Evolutionary conservation across 768 basidiomycete genomes (phyloP), one percentile per base, ranked within the genome.

Genomic region (Pleurotus cornucopiae): DNA sequence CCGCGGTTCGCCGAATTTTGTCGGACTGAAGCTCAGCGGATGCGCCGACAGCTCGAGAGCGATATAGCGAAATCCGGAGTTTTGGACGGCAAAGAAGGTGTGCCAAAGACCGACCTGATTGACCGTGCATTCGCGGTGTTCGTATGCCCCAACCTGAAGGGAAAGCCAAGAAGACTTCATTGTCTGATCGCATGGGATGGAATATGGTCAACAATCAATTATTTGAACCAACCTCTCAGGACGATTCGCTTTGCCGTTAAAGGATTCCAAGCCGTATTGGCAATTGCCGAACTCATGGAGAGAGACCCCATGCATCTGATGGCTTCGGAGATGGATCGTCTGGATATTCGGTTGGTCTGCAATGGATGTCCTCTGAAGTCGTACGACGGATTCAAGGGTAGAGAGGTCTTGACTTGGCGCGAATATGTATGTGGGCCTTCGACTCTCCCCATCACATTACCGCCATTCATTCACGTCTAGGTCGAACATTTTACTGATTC

Each of bases 141-240:
- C 23, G 51, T 53, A 14, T 53, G 51, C 21, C 51, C 51, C 18
- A 53, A 53, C 14, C 23, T 53, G 39, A 53, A 53, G 39, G 51
- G 51, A 16, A 53, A 53, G 39, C 51, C 51, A 9, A 34, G 51
- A 6, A 37, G 51, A 18, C 51, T 53, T 3, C 51, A 53, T 41
- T 53, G 51, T 21, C 41, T 43, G 51, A 53, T 53, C 21, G 51
- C 38, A n/a, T 53, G 51, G 51, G 26, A n/a, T 18, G 51, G 51
- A 2, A 53, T 53, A 12, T 53, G 51, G 51, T 53, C 51, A n/a
- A 53, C 38, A 2, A 39, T 53, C 37, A 53, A 53, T 18, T 53
- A 53, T 25, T 38, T 53, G 34, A 53, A 53, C 20, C 51, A 53
- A 23, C 51, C 51, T 18, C 12, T 41, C 5, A 34, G 51, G 16